Evolutionary conservation across 768 basidiomycete species (phyloP), one percentile per base, ranked within the genome.

Genomic region (Phylloporus arenicola): DNA sequence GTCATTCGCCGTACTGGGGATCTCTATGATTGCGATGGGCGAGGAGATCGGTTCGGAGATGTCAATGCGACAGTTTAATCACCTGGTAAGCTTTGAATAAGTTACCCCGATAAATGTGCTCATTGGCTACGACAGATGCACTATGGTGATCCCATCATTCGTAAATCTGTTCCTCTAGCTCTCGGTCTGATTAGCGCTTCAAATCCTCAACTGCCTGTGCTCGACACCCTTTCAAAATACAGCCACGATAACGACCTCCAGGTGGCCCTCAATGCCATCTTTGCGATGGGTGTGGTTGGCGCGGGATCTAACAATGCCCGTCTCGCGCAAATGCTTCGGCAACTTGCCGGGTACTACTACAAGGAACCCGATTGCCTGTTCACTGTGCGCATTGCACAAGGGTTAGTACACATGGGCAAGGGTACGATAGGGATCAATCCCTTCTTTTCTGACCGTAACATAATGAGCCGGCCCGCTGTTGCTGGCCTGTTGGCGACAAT

Each of bases 291-390:
- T 53, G 78, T 99, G 22, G 87, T 98, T 45, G 96, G 96, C 27
- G 95, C 95, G 2, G 96, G 96, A 29, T 93, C 92, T n/a, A 99
- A 99, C 70, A 98, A 99, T 58, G 96, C 96, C 13, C 84, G 93
- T 34, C 77, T 99, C 34, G 95, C 88, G 12, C 96, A 99, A 71
- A 96, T 99, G 95, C 80, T 99, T 29, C 79, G 96, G 37, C 92
- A 94, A 64, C 78, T 99, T 4, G 93, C 95, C 11, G 90, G 90
- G n/a, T 99, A 98, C 73, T 99, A 99, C 70, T 80, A 88, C 71
- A 97, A 97, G 67, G 96, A 99, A 69, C 83, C 94, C 1, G 93
- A 99, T 63, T 95, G 92, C 64, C 69, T 97, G 60, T 98, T 99
- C 69, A 88, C 91, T 77, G 94, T 97, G 17, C 84, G 96, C 48